These are phyloP conservation scores for Takashimella tepidaria DNA, from an alignment of 1,284 basidiomycete species.

Conservation along the genomic window DNA sequence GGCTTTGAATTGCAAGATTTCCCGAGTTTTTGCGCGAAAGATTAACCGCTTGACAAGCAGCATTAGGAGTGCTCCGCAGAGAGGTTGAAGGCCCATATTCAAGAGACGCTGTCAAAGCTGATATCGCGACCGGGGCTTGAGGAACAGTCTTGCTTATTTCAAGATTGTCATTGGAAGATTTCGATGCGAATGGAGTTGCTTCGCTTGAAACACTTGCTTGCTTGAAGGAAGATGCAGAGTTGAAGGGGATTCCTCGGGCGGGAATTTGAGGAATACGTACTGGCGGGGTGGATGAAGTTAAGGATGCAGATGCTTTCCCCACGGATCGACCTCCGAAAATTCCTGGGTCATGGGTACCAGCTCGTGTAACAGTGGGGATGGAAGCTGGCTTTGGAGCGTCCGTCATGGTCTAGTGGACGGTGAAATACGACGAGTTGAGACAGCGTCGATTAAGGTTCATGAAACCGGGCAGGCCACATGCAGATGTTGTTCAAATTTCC, in stretches of 20 bases:
- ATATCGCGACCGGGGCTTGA: neutral
- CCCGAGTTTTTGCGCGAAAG: neutral
- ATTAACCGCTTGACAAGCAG: neutral
- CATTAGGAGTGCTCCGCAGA: neutral
- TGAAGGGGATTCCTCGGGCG: neutral
- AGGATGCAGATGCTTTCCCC: no score
- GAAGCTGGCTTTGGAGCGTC: no score
- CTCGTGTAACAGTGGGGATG: no score
- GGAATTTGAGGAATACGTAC: neutral
- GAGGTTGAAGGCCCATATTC: neutral
- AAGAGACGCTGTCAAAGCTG: conserved; percentile 11
- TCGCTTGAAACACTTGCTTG: neutral
- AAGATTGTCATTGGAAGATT: neutral
- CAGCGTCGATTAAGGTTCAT: no score
- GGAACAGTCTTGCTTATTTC: conserved; percentile 7
- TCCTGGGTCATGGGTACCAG: no score
- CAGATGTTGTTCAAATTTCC: no score
- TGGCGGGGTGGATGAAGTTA: no score
- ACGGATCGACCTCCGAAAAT: no score
- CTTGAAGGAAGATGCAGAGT: neutral
- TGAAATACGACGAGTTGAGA: no score
- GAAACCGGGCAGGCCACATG: no score
- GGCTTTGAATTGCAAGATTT: neutral
- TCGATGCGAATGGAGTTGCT: neutral
- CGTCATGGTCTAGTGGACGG: no score